Evolutionary conservation across 2,329 filamentous ascomycete species (phyloP), one percentile per base, ranked within the genome.

Genomic region (Myotisia sp.): DNA sequence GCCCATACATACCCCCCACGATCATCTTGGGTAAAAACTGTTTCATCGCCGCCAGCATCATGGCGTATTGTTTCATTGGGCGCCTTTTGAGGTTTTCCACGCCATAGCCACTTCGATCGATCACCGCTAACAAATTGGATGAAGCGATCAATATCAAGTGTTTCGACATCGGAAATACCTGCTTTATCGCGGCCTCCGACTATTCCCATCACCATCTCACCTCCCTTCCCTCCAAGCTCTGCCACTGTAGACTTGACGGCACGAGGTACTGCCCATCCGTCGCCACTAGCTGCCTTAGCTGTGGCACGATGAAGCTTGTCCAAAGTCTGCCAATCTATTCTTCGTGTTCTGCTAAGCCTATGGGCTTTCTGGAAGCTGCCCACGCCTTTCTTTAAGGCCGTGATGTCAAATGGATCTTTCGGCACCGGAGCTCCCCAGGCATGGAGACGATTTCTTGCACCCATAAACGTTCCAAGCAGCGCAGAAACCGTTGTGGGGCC

Each of bases 171-270:
- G 3, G 82, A 80, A 44, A 95, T 86, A 3, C 84, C 83, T 37
- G 77, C 83, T 56, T 92, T 92, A 46, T 92, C 85, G 30, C 79
- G 76, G 17, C 80, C 76, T 24, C 77, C 80, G 4, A 93, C 85
- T 66, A 92, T 92, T n/a, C 84, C 86, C 65, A 92, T 84, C 29
- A 94, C 79, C 60, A 94, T 81, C 54, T 94, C 87, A 30, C 86
- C 86, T 34, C 87, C 79, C 54, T 94, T 93, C 9, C 90, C 87
- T 45, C 84, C 84, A 24, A 98, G 74, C 56, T 94, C 90, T 12
- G 81, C 85, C 29, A 95, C 81, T 0, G 87, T 94, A 3, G 84
- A 92, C 53, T 95, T 95, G 48, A 98, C 84, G 12, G 87, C 86
- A 49, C 83, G 79, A 33, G 85, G 82, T n/a, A 92, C 82, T 10